A percentile compares a stretch with the other conserved stretches of the same genome.
phyloP scores from a whole-genome alignment of 441 rosid species.

The Breynia disticha region DNA sequence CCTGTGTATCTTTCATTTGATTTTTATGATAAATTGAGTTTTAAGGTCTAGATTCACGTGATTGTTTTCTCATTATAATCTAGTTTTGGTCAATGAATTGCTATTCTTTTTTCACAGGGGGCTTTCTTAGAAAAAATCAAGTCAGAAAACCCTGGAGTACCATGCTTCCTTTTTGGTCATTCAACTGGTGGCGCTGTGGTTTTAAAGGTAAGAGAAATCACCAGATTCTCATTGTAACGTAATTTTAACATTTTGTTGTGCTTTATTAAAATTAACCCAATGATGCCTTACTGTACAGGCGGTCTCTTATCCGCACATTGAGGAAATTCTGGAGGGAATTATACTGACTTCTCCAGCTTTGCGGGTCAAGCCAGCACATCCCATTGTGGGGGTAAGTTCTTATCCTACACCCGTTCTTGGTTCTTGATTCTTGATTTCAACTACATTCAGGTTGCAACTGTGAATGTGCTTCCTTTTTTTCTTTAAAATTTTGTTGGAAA shows the following conservation, averaged over 20 bases:
- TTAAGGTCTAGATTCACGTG: too few species aligned
- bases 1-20: too few species aligned
- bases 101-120: slow-evolving; percentile 31
- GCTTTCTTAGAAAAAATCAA: slow-evolving; percentile 76
- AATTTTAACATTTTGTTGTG: background rate
- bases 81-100: too few species aligned
- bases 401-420: background rate
- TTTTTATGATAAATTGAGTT: too few species aligned
- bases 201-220: slow-evolving; percentile 50
- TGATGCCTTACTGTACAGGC: slow-evolving; percentile 34
- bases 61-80: too few species aligned
- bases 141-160: slow-evolving; percentile 64
- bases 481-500: too few species aligned
- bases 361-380: slow-evolving; percentile 90
- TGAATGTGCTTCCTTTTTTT: too few species aligned
- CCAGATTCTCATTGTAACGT: background rate
- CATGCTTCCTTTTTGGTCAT: slow-evolving; percentile 98
- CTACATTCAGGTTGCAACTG: too few species aligned
- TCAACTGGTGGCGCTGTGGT: slow-evolving; percentile 98
- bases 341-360: slow-evolving; percentile 87
- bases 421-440: background rate
- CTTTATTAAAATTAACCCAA: slow-evolving; percentile 2
- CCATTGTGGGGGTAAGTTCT: slow-evolving; percentile 68
- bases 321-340: slow-evolving; percentile 71
- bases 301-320: slow-evolving; percentile 40